Evolutionary conservation across 768 basidiomycete genomes (phyloP).

Genomic region (Pleurotus giganteus): DNA sequence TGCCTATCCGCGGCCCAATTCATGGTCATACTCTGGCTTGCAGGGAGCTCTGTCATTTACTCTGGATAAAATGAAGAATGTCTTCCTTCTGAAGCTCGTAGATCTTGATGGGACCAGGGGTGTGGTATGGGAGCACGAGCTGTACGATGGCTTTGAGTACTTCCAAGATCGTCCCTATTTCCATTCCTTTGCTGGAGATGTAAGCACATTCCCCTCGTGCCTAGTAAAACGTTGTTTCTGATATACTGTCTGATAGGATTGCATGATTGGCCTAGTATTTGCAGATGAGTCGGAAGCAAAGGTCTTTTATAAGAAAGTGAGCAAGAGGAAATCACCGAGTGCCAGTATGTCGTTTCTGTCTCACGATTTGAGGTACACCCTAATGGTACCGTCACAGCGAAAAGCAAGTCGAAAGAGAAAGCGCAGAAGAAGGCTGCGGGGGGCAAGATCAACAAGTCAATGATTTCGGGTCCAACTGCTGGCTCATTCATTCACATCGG

Average conservation of each 20-base stretch:
- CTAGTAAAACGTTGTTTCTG: neutral
- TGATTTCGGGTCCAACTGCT: conserved; percentile 79
- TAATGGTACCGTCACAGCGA: conserved; percentile 32
- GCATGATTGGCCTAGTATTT: conserved; percentile 91
- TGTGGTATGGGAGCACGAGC: conserved; percentile 90
- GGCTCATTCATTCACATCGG: conserved; percentile 88
- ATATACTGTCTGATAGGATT: conserved; percentile 49
- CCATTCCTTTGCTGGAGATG: conserved; percentile 90
- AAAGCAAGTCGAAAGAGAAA: conserved; percentile 50
- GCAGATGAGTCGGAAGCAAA: conserved; percentile 84
- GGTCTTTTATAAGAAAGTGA: conserved; percentile 83
- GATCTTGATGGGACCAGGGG: conserved; percentile 84
- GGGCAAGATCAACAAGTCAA: conserved; percentile 88
- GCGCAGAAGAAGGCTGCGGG: conserved; percentile 60
- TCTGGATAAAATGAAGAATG: conserved; percentile 54
- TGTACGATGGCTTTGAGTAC: conserved; percentile 82
- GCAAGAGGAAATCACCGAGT: conserved; percentile 28
- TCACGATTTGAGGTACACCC: conserved; percentile 10
- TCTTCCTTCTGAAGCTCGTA: conserved; percentile 71
- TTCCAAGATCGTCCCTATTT: conserved; percentile 86
- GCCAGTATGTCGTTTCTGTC: conserved; percentile 7
- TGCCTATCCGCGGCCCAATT: conserved; percentile 70
- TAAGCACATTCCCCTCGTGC: conserved; percentile 40
- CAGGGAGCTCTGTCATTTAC: conserved; percentile 83
- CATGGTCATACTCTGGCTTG: conserved; percentile 86